Evolutionary conservation across 23 red algal species (phyloP), one percentile per base, ranked within the genome.

Genomic region (Gracilaria caudata): DNA sequence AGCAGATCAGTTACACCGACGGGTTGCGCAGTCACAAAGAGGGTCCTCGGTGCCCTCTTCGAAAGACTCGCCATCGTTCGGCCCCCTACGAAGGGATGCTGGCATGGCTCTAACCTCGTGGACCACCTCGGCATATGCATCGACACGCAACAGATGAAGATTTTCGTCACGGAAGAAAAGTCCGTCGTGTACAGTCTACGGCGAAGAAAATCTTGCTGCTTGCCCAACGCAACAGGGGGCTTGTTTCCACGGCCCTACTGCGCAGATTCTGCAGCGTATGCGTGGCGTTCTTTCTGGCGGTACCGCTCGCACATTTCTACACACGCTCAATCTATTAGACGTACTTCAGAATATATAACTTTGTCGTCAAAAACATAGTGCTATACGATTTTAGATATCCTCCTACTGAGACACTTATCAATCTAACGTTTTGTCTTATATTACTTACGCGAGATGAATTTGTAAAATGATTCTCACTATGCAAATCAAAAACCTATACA

Each of bases 241-340:
- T 60, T 4, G 78, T 82, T 2, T 36, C 14, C 14, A 8, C 51
- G 14, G 2, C 10, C 16, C 17, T 23, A 39, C 53, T 82, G 6
- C 11, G 58, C 1, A 43, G 10, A 3, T 82, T 61, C 53, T 82
- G 78, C 78, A 28, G 78, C 58, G 53, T 82, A 26, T 32, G 7
- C 24, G 39, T 61, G 14, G 61, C 78, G 23, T 26, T 60, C 6
- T 57, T 14, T 11, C 78, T 82, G 13, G 78, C 49, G 10, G 6
- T 80, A 9, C 41, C 77, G 45, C 33, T 80, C 24, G 20, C 53
- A 14, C 38, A 43, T 10, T n/a, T 80, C 47, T 74, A 45, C 68
- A 45, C 68, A 7, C 44, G 77, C 6, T 80, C 77, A n/a, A n/a
- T 82, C 53, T 82, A 61, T 40, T 60, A n/a, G n/a, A n/a, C n/a